These are phyloP conservation scores for Dissophora ornata DNA, from an alignment of 192 early-diverging fungal species.

Conservation along the genomic window DNA sequence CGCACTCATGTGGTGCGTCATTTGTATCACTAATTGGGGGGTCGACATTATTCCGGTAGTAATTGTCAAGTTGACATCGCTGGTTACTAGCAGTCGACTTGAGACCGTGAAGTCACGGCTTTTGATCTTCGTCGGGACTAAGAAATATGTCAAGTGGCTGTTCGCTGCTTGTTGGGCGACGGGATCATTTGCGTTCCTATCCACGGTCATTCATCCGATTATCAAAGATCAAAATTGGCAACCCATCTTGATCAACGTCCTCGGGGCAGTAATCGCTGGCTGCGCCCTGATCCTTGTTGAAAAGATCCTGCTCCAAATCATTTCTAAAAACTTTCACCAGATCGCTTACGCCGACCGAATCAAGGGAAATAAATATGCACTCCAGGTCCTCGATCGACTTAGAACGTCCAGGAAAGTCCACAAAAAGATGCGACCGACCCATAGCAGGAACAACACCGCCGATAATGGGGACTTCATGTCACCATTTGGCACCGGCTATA, in stretches of 20 bases:
- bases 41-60: slow-evolving; percentile 67
- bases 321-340: slow-evolving; percentile 73
- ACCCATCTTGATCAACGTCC: slow-evolving; percentile 65
- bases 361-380: slow-evolving; percentile 65
- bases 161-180: slow-evolving; percentile 62
- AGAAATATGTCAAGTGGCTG: slow-evolving; percentile 67
- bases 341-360: slow-evolving; percentile 75
- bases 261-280: slow-evolving; percentile 60
- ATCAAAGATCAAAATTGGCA: slow-evolving; percentile 58
- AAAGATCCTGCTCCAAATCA: slow-evolving; percentile 71
- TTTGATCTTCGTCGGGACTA: slow-evolving; percentile 66
- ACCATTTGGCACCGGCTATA: slow-evolving; percentile 32
- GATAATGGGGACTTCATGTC: slow-evolving; percentile 41
- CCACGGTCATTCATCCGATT: slow-evolving; percentile 58
- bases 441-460: slow-evolving; percentile 43
- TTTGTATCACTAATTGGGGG: slow-evolving; percentile 52
- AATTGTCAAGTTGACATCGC: slow-evolving; percentile 60
- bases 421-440: slow-evolving; percentile 25
- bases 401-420: slow-evolving; percentile 59
- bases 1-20: slow-evolving; percentile 59
- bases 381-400: slow-evolving; percentile 69
- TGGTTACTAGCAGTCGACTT: slow-evolving; percentile 52
- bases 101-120: slow-evolving; percentile 66
- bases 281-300: slow-evolving; percentile 64
- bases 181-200: slow-evolving; percentile 64